Evolutionary conservation across 2,329 filamentous ascomycete genomes (phyloP).

Genomic region (Colletotrichum phormii): DNA sequence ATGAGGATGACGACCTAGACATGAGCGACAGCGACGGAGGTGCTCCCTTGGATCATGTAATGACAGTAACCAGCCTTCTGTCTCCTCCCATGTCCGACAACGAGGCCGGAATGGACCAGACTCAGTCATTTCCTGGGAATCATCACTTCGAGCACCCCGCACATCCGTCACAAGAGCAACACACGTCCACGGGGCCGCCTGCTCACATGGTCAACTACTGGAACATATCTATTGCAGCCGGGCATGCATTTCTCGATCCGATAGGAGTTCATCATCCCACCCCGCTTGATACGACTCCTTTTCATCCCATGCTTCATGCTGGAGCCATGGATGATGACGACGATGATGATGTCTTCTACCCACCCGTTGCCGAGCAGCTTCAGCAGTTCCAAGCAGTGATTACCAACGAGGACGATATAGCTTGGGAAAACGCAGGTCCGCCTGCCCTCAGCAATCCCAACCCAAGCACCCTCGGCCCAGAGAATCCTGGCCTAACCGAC

Average conservation of each 20-base stretch:
- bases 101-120: conserved; percentile 4
- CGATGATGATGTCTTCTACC: conserved; percentile 10
- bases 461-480: conserved; percentile 55
- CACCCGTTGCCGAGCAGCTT: conserved; percentile 22
- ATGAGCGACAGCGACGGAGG: conserved; percentile 52
- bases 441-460: conserved; percentile 39
- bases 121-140: conserved; percentile 2
- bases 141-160: neutral
- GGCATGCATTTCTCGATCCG: conserved; percentile 16
- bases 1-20: conserved; percentile 41
- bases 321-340: conserved; percentile 29
- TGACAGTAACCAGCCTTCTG: conserved; percentile 26
- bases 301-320: conserved; percentile 31
- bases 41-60: conserved; percentile 37
- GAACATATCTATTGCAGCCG: conserved; percentile 10
- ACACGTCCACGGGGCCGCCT: conserved; percentile 18
- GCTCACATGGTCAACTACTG: conserved; percentile 26
- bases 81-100: conserved; percentile 24
- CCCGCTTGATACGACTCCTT: conserved; percentile 27
- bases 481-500: conserved; percentile 61
- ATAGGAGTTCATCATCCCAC: conserved; percentile 23
- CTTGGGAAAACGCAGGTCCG: conserved; percentile 26
- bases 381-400: conserved; percentile 21
- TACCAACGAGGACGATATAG: conserved; percentile 25
- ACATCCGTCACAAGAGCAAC: neutral